Evolutionary conservation across 2,329 filamentous ascomycete species (phyloP), one percentile per base, ranked within the genome.

Genomic region (Hymenoscyphus infarciens): DNA sequence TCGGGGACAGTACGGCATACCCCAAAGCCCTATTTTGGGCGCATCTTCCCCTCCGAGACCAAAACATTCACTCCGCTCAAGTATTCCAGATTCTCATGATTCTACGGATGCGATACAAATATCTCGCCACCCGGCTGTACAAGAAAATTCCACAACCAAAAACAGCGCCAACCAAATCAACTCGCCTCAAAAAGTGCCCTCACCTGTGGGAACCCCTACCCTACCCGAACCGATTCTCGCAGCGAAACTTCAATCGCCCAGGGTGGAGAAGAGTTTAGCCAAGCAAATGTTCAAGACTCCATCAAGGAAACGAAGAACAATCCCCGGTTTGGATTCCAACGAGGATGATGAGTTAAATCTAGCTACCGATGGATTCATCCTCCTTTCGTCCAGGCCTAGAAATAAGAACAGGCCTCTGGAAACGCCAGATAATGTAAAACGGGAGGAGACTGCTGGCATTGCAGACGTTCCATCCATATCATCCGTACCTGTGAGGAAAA

Each of bases 311-410:
- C 15, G 33, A 33, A 60, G 33, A 55, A 55, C 31, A 27, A 16
- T 56, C 42, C 29, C 54, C n/a, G 16, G 56, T 3, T 29, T 62
- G 4, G 57, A 60, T 27, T 60, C 59, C 7, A 68, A 70, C 22
- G 71, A 70, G 16, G 33, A 68, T n/a, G 71, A 73, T 49, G 72
- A 73, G 57, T 63, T 73, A 10, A 72, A 69, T 59, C 60, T 72
- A 22, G 63, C 49, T 3, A 56, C 61, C 13, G 67, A 70, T n/a
- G 70, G 69, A 5, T 65, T 69, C 59, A 39, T 70, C 15, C 53
- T 70, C 6, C 49, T 70, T 5, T 67, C 65, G 13, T 68, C 72
- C 3, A 57, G 54, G 16, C 61, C 64, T 29, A 67, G 62, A 42
- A 55, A 58, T 25, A 42, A 54, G 6, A 62, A 62, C 11, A 42